Conservation (phyloP, 2,329 filamentous ascomycete species). For the Fusarium sp. region DNA sequence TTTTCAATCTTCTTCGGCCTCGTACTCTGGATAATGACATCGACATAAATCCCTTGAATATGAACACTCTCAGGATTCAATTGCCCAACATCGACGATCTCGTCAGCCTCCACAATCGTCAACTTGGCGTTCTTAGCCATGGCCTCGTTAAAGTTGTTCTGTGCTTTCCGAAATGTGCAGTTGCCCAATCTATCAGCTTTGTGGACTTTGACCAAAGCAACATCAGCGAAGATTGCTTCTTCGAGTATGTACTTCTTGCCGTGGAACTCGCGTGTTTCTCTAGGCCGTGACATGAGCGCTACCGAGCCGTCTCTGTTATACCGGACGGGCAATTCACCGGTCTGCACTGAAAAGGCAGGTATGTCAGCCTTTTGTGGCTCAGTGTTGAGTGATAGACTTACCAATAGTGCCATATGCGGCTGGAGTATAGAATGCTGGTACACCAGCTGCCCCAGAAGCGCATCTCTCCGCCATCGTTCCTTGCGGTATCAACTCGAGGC, state of each 20-base stretch:
- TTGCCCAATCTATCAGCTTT: slow-evolving; percentile 91
- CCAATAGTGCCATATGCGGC: slow-evolving; percentile 81
- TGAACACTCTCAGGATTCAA: slow-evolving; percentile 84
- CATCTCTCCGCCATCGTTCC: slow-evolving; percentile 89
- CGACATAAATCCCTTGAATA: slow-evolving; percentile 88
- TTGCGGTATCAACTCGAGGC: slow-evolving; percentile 89
- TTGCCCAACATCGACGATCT: slow-evolving; percentile 87
- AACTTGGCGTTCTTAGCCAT: slow-evolving; percentile 90
- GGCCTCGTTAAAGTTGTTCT: slow-evolving; percentile 89
- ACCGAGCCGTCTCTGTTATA: slow-evolving; percentile 80
- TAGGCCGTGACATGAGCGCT: slow-evolving; percentile 73
- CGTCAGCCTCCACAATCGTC: slow-evolving; percentile 89
- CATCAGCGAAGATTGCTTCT: slow-evolving; percentile 85
- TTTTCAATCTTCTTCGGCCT: slow-evolving; percentile 84
- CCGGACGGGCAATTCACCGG: slow-evolving; percentile 80
- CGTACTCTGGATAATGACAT: slow-evolving; percentile 82
- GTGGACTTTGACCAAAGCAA: slow-evolving; percentile 90
- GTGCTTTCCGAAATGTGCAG: slow-evolving; percentile 83
- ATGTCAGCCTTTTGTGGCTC: too few species aligned
- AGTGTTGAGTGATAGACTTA: background rate
- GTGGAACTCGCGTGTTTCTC: slow-evolving; percentile 88
- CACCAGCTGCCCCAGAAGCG: slow-evolving; percentile 83
- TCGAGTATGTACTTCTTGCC: slow-evolving; percentile 90
- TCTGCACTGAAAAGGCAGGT: slow-evolving; percentile 67
- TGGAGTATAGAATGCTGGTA: slow-evolving; percentile 92